These are phyloP conservation scores for Colletotrichum somersetense DNA, from an alignment of 2,329 filamentous ascomycete species.

Conservation along the genomic window DNA sequence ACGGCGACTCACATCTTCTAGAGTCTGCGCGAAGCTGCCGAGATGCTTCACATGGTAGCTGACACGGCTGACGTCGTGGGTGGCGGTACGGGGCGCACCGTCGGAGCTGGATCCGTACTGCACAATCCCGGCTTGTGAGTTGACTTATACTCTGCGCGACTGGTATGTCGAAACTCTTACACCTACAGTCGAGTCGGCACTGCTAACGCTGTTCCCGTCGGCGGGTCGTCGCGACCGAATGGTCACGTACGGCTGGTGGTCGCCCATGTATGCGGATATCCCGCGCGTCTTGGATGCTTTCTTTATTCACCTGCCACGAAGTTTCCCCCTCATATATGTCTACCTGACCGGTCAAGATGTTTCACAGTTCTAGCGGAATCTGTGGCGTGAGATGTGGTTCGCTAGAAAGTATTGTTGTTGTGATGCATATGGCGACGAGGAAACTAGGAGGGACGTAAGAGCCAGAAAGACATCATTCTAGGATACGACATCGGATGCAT, in stretches of 20 bases:
- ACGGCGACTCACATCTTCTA: constrained; percentile 63
- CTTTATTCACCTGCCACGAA: not conserved
- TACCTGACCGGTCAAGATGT: not conserved
- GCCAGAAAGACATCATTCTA: constrained; percentile 25
- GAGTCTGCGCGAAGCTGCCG: constrained; percentile 64
- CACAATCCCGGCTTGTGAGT: constrained; percentile 39
- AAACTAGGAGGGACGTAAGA: constrained; percentile 26
- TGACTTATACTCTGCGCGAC: constrained; percentile 33
- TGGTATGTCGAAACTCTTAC: constrained; percentile 28
- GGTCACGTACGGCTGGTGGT: constrained; percentile 63
- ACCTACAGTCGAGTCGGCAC: constrained; percentile 64
- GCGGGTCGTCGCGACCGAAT: constrained; percentile 63
- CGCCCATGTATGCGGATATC: constrained; percentile 12
- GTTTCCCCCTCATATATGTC: not conserved
- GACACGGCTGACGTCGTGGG: constrained; percentile 69
- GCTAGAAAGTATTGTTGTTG: not conserved
- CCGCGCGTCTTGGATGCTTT: too few species aligned
- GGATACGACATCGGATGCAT: constrained; percentile 22
- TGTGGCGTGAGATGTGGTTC: not conserved
- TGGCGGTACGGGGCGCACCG: constrained; percentile 58
- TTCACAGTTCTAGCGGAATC: not conserved
- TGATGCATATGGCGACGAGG: constrained; percentile 7
- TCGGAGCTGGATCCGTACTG: constrained; percentile 61
- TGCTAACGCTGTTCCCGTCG: constrained; percentile 60
- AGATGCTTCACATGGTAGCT: constrained; percentile 70